Base-by-base conservation (phyloP, 202 grass and related monocot genomes). In the Zoysia matrella region DNA sequence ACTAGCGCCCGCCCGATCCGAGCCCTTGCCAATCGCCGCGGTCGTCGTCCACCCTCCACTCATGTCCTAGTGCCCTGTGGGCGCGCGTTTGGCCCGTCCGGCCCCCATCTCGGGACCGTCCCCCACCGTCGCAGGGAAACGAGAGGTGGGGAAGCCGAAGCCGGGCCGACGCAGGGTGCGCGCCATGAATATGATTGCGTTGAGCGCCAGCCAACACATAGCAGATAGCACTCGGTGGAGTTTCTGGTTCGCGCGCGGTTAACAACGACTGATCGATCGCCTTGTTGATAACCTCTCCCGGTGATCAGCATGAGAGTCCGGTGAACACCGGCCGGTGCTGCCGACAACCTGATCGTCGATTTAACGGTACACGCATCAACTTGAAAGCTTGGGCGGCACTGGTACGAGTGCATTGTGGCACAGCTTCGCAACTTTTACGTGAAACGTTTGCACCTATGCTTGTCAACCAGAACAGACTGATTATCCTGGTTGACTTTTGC, bases 81-180 rank as follows among this genome's bases (percentile, higher is more conserved):
- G 41, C 11, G 40, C 64, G 64, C 64, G 41, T 12, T 4, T 12
- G 30, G 30, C 30, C 30, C 30, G 30, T 36, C 30, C 30, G 1
- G 30, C 30, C 30, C 30, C 30, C 56, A 18, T 58, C 18, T 22
- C 9, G 4, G 60, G 3, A 12, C n/a, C 2, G 57, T n/a, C 57
- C 6, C 57, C 30, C 72, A n/a, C 22, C 72, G 15, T 54, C 71
- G 40, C 42, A 80, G 77, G 42, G 43, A 80, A 46, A 30, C 6
- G 41, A 42, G 65, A 52, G 74, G 11, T 52, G 4, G 46, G 61
- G 11, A 36, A 60, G 72, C 30, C 8, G 62, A 58, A 13, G 1
- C 48, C 47, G 4, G 49, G 8, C 54, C 15, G 40, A 16, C 40
- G 12, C 60, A 42, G 61, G 18, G 36, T 11, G 75, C 60, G 62